Percentiles rank a stretch among this genome's conserved stretches.
Evolutionary conservation across 495 filamentous ascomycete species (phyloP).

Genomic region (Cudoniella acicularis): DNA sequence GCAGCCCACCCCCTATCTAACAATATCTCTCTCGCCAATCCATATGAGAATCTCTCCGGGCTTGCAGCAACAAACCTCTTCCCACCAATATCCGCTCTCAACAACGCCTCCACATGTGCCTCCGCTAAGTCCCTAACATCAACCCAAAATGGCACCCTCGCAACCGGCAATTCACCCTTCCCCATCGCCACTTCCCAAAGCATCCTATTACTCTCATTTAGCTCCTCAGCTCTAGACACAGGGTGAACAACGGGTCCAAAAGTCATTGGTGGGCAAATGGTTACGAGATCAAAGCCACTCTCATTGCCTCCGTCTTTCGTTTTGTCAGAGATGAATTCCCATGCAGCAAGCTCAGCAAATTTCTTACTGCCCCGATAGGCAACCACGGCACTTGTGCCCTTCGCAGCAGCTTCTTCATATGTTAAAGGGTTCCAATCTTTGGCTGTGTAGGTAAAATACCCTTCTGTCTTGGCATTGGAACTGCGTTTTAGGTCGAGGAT

Average conservation of each 20-base stretch:
- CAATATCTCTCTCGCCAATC: conserved; percentile 35
- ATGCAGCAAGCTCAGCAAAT: conserved; percentile 27
- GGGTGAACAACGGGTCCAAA: conserved; percentile 1
- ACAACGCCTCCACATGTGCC: conserved; percentile 3
- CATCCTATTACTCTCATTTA: conserved; percentile 2
- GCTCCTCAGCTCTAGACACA: not conserved
- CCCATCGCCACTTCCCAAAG: not conserved
- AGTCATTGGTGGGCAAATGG: conserved; percentile 3
- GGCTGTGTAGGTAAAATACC: not conserved
- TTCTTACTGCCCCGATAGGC: conserved; percentile 30
- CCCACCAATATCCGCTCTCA: not conserved
- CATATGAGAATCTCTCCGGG: conserved; percentile 39
- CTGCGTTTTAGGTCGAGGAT: not conserved
- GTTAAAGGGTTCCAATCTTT: conserved; percentile 8
- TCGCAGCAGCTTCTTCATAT: conserved; percentile 1
- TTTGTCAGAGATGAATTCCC: conserved; percentile 10
- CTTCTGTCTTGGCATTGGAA: not conserved
- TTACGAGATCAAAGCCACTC: conserved; percentile 2
- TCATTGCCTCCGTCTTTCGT: not conserved
- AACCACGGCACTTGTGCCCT: not conserved
- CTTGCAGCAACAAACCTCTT: conserved; percentile 1
- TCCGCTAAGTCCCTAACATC: conserved; percentile 18
- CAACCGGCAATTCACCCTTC: not conserved
- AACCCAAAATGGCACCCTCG: not conserved
- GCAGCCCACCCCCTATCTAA: conserved; percentile 26